Evolutionary conservation across 23 red algal species (phyloP), one percentile per base, ranked within the genome.

Genomic region (Cyanidium caldarium): DNA sequence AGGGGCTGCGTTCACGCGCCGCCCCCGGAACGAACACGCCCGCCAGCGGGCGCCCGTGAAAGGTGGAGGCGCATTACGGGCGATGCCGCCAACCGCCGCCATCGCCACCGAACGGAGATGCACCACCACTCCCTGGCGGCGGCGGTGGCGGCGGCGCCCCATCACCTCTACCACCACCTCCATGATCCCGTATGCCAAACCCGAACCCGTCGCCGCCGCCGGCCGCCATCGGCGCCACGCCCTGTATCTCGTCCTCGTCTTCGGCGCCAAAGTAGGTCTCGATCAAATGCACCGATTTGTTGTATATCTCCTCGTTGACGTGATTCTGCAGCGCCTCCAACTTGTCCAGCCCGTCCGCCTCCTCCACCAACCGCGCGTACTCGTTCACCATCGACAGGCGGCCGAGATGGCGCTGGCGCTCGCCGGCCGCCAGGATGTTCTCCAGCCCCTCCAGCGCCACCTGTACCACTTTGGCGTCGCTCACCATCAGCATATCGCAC

Each of bases 371-470:
- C 2, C 43, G 34, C 16, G 91, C 83, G 40, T 87, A 96, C 34
- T 86, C 73, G 38, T 96, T 96, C 35, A 68, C 45, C 0, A 70
- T 72, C 58, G 72, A 69, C 19, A 56, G 68, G 26, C 45, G 30
- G 21, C 58, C 77, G n/a, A n/a, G n/a, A n/a, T n/a, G n/a, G 28
- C 79, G 76, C 68, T 81, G 61, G 35, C 78, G 79, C 65, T 94
- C 80, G 13, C 91, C 85, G 0, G 77, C 79, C 5, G 76, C 72
- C 10, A 96, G 81, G 35, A 96, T 96, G 41, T 87, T 86, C 44
- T 88, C 85, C 28, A 96, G 35, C 2, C 84, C 91, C 42, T 96
- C 91, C n/a, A 96, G 65, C 30, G 84, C 85, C 61, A 96, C 91
- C 10, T 68, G 65, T 0, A 88, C 69, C 31, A 96, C 81, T 44